Conservation (phyloP, 108 stramenopile genomes). For the Pseudonitzschia pungens region DNA sequence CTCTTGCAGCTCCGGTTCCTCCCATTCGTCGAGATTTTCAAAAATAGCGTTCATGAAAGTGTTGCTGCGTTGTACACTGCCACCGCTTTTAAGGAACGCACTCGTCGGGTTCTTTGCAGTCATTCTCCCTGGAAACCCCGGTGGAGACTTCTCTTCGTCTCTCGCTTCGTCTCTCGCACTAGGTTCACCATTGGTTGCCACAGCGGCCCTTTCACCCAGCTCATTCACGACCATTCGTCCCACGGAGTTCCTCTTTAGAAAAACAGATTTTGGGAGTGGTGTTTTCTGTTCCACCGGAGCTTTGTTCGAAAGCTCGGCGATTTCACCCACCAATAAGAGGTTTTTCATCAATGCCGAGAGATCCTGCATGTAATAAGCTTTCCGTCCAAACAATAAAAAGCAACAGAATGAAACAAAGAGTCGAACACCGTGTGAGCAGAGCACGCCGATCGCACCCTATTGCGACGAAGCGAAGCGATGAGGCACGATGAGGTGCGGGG, state of each 20-base stretch:
- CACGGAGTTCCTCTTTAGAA: neutral
- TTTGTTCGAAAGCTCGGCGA: constrained; percentile 10
- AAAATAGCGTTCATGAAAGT: constrained; percentile 3
- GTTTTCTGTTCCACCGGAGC: neutral
- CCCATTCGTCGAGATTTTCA: constrained; percentile 37
- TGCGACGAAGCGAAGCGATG: neutral
- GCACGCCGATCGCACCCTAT: neutral
- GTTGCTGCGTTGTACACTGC: neutral
- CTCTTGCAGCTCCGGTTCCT: constrained; percentile 28
- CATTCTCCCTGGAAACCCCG: neutral
- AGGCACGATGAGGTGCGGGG: no score
- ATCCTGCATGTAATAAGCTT: constrained; percentile 22
- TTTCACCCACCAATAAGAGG: constrained; percentile 17
- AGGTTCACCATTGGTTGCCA: neutral
- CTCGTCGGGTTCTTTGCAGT: neutral
- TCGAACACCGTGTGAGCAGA: neutral
- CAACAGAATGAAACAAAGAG: neutral
- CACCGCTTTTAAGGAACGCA: neutral
- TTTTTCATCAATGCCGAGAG: constrained; percentile 25
- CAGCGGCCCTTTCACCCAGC: neutral
- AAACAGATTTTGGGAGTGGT: neutral
- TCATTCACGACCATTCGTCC: constrained; percentile 2
- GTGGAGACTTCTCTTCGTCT: neutral
- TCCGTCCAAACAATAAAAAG: neutral
- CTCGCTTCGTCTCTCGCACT: neutral